phyloP scores from a whole-genome alignment of 345 rosid genomes.

The Bruguiera parviflora region DNA sequence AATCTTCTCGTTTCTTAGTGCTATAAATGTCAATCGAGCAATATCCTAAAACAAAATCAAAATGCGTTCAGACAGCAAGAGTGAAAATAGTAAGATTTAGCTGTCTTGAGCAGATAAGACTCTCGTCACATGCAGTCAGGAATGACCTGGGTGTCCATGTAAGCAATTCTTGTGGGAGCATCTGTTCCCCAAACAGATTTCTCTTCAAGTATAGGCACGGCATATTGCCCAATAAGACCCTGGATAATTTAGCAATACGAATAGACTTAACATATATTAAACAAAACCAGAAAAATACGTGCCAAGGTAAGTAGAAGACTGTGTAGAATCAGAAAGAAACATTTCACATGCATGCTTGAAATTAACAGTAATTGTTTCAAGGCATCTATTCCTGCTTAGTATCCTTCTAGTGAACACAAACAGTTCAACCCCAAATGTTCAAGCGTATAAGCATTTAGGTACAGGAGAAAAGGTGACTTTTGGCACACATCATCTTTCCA shows the following conservation, averaged over 20 bases:
- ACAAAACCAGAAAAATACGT: background rate
- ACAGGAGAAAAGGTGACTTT: background rate
- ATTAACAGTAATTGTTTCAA: background rate
- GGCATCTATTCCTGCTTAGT: background rate
- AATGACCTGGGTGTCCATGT: conserved; percentile 94
- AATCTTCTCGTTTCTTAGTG: conserved; percentile 69
- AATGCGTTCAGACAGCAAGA: conserved; percentile 3
- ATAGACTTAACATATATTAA: background rate
- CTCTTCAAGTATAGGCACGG: conserved; percentile 91
- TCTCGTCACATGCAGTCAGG: conserved; percentile 1
- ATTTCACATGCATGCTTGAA: no score
- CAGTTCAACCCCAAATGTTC: background rate
- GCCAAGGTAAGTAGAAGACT: conserved; percentile 1
- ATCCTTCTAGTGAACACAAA: background rate
- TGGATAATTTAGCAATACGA: conserved; percentile 21
- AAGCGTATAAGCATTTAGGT: background rate
- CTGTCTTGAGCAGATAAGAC: background rate
- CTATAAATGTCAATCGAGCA: conserved; percentile 81
- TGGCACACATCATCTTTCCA: background rate
- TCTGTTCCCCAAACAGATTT: conserved; percentile 99
- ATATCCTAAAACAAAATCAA: conserved; percentile 55
- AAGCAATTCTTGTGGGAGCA: conserved; percentile 94
- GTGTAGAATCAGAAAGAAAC: conserved; percentile 2
- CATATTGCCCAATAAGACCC: conserved; percentile 97
- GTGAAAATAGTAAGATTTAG: background rate